Conservation (phyloP, 495 filamentous ascomycete species). For the Pyrenula aspistea region DNA sequence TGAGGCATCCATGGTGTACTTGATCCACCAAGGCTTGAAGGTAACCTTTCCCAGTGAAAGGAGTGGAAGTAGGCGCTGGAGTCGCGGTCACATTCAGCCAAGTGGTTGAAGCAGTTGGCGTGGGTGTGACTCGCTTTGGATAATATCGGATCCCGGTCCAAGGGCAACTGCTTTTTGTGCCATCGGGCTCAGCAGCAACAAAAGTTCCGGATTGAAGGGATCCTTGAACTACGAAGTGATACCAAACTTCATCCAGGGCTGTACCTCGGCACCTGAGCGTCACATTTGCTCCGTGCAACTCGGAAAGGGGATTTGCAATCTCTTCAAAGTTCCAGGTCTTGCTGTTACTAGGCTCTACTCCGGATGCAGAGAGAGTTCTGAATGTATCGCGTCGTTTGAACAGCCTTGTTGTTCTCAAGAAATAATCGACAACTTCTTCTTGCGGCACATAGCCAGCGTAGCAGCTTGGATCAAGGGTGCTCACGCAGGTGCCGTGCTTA, state of each 20-base stretch:
- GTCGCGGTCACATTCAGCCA: constrained; percentile 19
- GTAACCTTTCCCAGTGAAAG: constrained; percentile 45
- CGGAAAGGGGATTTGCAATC: constrained; percentile 52
- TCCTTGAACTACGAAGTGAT: constrained; percentile 70
- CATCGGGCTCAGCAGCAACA: constrained; percentile 49
- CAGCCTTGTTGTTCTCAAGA: constrained; percentile 42
- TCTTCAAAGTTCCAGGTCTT: constrained; percentile 45
- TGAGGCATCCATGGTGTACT: constrained; percentile 49
- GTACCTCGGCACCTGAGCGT: constrained; percentile 52
- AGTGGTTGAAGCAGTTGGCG: constrained; percentile 12
- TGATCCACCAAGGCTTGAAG: constrained; percentile 37
- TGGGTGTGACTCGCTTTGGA: constrained; percentile 38
- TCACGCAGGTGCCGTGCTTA: constrained; percentile 62
- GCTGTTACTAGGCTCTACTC: constrained; percentile 32
- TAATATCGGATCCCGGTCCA: constrained; percentile 50
- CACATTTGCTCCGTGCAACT: constrained; percentile 51
- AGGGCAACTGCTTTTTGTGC: constrained; percentile 51
- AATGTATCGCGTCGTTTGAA: constrained; percentile 34
- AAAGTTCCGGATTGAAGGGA: constrained; percentile 66
- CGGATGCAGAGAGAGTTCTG: constrained; percentile 31
- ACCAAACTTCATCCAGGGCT: constrained; percentile 70
- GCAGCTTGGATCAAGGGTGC: constrained; percentile 56
- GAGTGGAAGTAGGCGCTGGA: constrained; percentile 27
- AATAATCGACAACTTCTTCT: constrained; percentile 49
- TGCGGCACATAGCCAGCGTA: constrained; percentile 53